Percentiles rank a stretch among this genome's conserved stretches.
These are phyloP conservation scores for Fulvia fulva DNA, from an alignment of 2,329 filamentous ascomycete species.

Conservation along the genomic window DNA sequence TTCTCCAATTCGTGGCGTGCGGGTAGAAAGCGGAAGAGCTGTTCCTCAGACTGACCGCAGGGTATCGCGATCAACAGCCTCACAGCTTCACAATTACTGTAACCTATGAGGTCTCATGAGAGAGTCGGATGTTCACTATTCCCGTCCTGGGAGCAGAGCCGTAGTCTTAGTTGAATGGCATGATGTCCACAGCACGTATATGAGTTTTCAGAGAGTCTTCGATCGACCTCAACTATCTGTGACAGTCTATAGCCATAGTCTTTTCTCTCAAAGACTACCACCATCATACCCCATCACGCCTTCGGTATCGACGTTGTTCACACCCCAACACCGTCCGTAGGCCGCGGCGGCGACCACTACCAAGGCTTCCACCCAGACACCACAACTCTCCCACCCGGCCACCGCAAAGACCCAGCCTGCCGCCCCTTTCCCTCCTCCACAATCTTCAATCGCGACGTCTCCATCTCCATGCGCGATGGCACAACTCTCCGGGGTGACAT, in stretches of 20 bases:
- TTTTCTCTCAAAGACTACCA: background rate
- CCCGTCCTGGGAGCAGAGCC: background rate
- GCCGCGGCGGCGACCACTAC: conserved; percentile 1
- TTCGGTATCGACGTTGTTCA: background rate
- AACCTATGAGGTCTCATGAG: background rate
- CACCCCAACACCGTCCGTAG: background rate
- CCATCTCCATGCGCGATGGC: background rate
- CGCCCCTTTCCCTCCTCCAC: background rate
- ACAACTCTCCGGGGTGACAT: background rate
- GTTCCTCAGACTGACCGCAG: background rate
- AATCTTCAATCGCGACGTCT: background rate
- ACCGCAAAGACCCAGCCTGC: background rate
- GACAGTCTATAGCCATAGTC: too few relatives aligned
- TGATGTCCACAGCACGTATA: background rate
- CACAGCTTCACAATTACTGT: too few relatives aligned
- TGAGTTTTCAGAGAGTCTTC: background rate
- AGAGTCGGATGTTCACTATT: background rate
- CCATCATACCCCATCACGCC: background rate
- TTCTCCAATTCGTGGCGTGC: background rate
- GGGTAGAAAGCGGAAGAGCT: background rate
- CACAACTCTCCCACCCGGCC: background rate
- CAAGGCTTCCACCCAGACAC: background rate
- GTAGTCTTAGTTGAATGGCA: background rate
- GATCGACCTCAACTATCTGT: background rate
- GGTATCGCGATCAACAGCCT: background rate